Evolutionary conservation across 805 yeast genomes (phyloP).

Genomic region (Barnettozyma botsteinii): DNA sequence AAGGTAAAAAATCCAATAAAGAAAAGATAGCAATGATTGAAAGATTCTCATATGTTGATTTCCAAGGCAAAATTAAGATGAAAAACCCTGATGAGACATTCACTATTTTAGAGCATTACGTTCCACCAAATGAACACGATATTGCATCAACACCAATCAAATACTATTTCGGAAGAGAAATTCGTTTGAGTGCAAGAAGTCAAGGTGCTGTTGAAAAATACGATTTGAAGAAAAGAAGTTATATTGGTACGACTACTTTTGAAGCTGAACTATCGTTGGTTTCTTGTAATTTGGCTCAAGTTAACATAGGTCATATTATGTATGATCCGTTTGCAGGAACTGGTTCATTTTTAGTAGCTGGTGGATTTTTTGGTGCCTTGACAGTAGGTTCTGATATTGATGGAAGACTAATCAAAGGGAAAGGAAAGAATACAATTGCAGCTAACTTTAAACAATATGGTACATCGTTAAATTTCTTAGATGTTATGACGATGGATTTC

Average conservation of each 20-base stretch:
- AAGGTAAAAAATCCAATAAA: conserved; percentile 52
- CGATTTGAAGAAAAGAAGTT: conserved; percentile 76
- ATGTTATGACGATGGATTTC: conserved; percentile 87
- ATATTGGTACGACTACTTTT: conserved; percentile 94
- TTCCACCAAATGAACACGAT: conserved; percentile 36
- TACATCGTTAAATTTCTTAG: conserved; percentile 53
- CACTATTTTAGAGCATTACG: conserved; percentile 71
- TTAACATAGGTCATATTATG: conserved; percentile 54
- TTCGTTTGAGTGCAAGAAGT: conserved; percentile 57
- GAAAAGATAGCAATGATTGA: conserved; percentile 62
- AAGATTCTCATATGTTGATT: conserved; percentile 59
- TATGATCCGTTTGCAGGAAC: conserved; percentile 98
- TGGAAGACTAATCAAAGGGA: conserved; percentile 71
- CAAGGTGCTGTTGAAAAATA: conserved; percentile 65
- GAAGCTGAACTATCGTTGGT: conserved; percentile 89
- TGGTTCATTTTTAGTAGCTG: conserved; percentile 88
- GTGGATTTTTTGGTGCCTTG: conserved; percentile 75
- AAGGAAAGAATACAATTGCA: conserved; percentile 46
- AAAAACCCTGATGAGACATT: conserved; percentile 68
- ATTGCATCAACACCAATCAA: conserved; percentile 45
- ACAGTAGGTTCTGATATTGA: conserved; percentile 90
- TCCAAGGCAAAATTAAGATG: conserved; percentile 74
- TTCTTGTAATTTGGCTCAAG: conserved; percentile 82
- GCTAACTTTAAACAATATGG: conserved; percentile 74
- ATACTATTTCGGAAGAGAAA: conserved; percentile 71